Percentiles rank a stretch among this genome's conserved stretches.
Conservation (phyloP, 2,329 filamentous ascomycete genomes). For the Fusarium sp. region DNA sequence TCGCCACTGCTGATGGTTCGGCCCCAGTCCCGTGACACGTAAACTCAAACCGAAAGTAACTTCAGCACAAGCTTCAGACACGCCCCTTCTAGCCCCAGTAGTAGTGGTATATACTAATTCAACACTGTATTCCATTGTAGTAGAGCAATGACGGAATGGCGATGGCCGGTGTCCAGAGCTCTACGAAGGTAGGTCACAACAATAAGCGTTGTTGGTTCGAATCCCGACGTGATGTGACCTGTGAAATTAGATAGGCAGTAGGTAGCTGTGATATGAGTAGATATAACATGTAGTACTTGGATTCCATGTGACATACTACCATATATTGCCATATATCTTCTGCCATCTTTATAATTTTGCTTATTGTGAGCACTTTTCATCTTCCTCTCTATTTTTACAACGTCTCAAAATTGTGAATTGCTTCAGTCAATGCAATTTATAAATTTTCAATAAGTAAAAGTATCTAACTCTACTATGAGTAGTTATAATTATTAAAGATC, state of each 20-base stretch:
- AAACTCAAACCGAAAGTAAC: background rate
- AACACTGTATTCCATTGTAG: background rate
- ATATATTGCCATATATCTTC: constrained; percentile 7
- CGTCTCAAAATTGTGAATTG: fast-evolving
- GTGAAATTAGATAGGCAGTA: background rate
- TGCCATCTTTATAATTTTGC: constrained; percentile 6
- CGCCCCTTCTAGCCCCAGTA: background rate
- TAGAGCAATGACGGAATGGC: constrained; percentile 16
- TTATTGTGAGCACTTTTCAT: background rate
- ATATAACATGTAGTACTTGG: background rate
- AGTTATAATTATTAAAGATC: fast-evolving
- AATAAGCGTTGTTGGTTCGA: constrained; percentile 1
- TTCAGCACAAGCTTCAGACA: background rate
- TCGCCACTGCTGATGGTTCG: background rate
- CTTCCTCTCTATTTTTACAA: too few species aligned
- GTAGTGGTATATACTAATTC: background rate
- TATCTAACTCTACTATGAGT: background rate
- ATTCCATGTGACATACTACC: background rate
- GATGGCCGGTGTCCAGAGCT: constrained; percentile 12
- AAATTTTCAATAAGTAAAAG: fast-evolving
- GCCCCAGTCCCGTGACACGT: background rate
- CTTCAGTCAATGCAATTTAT: fast-evolving
- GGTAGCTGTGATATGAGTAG: background rate
- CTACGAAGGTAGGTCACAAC: constrained; percentile 11
- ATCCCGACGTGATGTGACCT: background rate